Evolutionary conservation across 2,329 filamentous ascomycete genomes (phyloP).

Genomic region (Calonectria henricotiae): DNA sequence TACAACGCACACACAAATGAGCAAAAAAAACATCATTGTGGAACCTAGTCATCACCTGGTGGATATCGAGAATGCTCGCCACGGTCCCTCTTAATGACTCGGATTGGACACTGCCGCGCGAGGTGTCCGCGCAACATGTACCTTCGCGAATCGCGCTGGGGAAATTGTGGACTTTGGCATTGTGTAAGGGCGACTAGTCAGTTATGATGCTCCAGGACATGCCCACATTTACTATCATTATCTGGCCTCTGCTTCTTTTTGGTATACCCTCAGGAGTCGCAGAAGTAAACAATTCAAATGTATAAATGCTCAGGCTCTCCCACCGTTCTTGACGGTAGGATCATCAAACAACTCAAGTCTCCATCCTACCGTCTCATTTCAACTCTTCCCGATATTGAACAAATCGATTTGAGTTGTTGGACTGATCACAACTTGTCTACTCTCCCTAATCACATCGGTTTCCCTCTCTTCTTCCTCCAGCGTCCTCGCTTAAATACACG

Average conservation of each 20-base stretch:
- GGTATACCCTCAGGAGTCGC: constrained; percentile 44
- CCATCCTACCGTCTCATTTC: constrained; percentile 40
- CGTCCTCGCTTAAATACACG: constrained; percentile 39
- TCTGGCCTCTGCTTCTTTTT: constrained; percentile 31
- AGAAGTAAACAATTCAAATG: constrained; percentile 41
- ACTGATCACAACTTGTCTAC: not conserved
- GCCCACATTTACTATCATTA: constrained; percentile 31
- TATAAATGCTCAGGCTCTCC: constrained; percentile 57
- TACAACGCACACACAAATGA: constrained; percentile 36
- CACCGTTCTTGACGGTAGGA: constrained; percentile 63
- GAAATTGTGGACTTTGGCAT: constrained; percentile 19
- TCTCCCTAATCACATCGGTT: no score
- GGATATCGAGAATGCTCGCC: constrained; percentile 48
- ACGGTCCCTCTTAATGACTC: constrained; percentile 49
- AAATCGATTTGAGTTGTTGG: not conserved
- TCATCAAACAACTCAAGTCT: constrained; percentile 42
- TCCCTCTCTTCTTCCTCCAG: constrained; percentile 6
- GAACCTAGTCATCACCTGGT: constrained; percentile 46
- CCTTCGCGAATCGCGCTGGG: not conserved
- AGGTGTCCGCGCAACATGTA: constrained; percentile 12
- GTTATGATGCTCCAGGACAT: constrained; percentile 17
- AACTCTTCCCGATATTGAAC: constrained; percentile 27
- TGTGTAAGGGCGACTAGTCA: constrained; percentile 4
- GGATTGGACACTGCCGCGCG: constrained; percentile 40
- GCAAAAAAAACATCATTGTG: constrained; percentile 38